A percentile compares a stretch with the other conserved stretches of the same genome.
Conservation (phyloP, 495 filamentous ascomycete genomes). For the Penicillium robsamsonii region DNA sequence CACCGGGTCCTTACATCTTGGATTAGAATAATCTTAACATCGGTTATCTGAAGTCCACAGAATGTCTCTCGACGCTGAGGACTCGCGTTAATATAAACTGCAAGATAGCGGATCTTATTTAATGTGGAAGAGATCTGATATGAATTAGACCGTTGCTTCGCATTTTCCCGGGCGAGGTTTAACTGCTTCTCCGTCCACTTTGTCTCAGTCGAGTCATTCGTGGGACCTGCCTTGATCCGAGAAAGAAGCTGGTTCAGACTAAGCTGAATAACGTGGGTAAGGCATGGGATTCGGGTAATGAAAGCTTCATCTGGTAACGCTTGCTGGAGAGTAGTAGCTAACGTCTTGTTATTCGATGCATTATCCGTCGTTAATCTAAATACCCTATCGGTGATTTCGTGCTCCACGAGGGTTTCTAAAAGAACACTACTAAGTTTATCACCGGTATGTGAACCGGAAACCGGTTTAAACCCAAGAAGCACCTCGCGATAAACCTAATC, state of each 20-base stretch:
- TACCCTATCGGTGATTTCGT: too few species aligned
- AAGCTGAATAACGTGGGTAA: conserved; percentile 4
- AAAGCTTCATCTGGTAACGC: neutral
- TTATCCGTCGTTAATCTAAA: too few species aligned
- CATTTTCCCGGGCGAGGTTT: too few species aligned
- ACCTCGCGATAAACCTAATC: too few species aligned
- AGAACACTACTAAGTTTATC: too few species aligned
- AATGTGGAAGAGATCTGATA: neutral
- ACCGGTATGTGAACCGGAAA: too few species aligned
- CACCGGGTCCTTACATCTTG: conserved; percentile 5
- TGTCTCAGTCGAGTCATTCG: neutral
- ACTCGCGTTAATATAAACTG: neutral
- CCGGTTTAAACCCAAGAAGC: too few species aligned
- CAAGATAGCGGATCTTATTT: neutral
- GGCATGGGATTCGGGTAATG: neutral
- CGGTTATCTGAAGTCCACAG: neutral
- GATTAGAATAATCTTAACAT: conserved; percentile 1
- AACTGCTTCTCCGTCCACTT: too few species aligned
- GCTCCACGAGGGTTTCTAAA: too few species aligned
- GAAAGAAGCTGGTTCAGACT: conserved; percentile 1
- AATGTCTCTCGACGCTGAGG: neutral
- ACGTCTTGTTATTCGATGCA: too few species aligned
- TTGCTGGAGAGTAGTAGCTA: neutral
- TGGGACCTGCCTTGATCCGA: neutral
- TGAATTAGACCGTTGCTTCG: too few species aligned